Base-by-base conservation (phyloP, 2,329 filamentous ascomycete species). In the Epicoccum sorghinum region DNA sequence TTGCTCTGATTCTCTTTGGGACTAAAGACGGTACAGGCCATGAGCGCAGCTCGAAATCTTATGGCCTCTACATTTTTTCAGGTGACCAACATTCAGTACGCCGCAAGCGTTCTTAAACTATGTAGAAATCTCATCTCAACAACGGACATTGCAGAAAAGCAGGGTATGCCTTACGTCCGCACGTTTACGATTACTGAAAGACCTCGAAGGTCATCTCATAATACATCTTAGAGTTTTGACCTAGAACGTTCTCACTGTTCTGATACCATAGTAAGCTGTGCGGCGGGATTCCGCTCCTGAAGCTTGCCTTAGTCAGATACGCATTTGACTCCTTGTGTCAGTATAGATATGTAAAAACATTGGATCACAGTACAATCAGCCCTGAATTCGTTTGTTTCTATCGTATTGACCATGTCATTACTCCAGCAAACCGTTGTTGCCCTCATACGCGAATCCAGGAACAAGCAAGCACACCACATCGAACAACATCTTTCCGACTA, bases 361-460 rank as follows among this genome's bases (percentile, higher is more conserved):
- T 23, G 13, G 3, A 24, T 9, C 18, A 5, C 9, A 13, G 6
- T 14, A 24, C 24, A 10, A 8, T 4, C 32, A n/a, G 4, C 10
- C 8, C 4, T 8, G 23, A 37, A 23, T 8, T 7, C 5, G 18
- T 7, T 22, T 4, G 9, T 9, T 2, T 7, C 12, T 7, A 12
- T 13, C 14, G 4, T 33, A 13, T 4, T 3, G 32, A n/a, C 30
- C 18, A 60, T 60, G 54, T 57, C 57, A 30, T 33, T 50, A 12
- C 53, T 59, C 4, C 27, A 60, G 27, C 37, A 33, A 8, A 54
- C 54, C 9, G 39, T 60, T 4, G 38, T 58, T 7, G 48, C 35
- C 40, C 55, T 64, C 29, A 45, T 62, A 18, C 52, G 32, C 36
- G 59, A 64, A 23, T 60, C 57, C 10, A 52, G 39, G n/a, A 55